Conservation (phyloP, 2,329 filamentous ascomycete species). For the Penicillium sp. region DNA sequence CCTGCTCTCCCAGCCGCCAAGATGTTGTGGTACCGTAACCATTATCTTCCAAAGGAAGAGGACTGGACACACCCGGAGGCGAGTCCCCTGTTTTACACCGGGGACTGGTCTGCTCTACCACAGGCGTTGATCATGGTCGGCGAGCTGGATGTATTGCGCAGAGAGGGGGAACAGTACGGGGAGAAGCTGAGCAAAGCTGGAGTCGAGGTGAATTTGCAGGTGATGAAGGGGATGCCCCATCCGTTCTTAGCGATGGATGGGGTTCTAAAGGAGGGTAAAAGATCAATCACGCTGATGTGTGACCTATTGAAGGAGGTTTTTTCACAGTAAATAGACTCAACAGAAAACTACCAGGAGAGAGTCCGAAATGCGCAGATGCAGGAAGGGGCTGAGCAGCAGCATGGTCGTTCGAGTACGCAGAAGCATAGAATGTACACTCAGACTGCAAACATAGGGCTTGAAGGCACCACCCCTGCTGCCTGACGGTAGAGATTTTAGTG, state of each 20-base stretch:
- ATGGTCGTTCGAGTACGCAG: background rate
- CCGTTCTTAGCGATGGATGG: slow-evolving; percentile 65
- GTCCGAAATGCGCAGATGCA: background rate
- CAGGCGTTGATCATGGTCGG: slow-evolving; percentile 59
- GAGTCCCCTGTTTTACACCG: slow-evolving; percentile 58
- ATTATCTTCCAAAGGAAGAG: slow-evolving; percentile 57
- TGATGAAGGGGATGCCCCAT: slow-evolving; percentile 62
- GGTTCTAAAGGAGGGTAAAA: slow-evolving; percentile 56
- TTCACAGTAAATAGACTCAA: slow-evolving; percentile 2
- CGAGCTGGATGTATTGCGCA: slow-evolving; percentile 61
- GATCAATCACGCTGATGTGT: slow-evolving; percentile 55
- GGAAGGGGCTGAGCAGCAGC: background rate
- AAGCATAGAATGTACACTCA: background rate
- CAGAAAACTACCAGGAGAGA: background rate
- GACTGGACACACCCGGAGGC: slow-evolving; percentile 59
- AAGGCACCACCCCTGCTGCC: background rate
- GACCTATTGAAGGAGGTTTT: slow-evolving; percentile 41
- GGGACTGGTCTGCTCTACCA: slow-evolving; percentile 57
- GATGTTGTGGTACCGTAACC: slow-evolving; percentile 65
- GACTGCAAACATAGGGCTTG: background rate
- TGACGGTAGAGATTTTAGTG: background rate
- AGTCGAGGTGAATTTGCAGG: slow-evolving; percentile 53
- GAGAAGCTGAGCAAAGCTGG: slow-evolving; percentile 54
- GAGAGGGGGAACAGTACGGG: slow-evolving; percentile 59
- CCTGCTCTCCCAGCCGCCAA: slow-evolving; percentile 60